Evolutionary conservation across 1,139 yeast genomes (phyloP), one percentile per base, ranked within the genome.

Genomic region (Scheffersomyces segobiensis): DNA sequence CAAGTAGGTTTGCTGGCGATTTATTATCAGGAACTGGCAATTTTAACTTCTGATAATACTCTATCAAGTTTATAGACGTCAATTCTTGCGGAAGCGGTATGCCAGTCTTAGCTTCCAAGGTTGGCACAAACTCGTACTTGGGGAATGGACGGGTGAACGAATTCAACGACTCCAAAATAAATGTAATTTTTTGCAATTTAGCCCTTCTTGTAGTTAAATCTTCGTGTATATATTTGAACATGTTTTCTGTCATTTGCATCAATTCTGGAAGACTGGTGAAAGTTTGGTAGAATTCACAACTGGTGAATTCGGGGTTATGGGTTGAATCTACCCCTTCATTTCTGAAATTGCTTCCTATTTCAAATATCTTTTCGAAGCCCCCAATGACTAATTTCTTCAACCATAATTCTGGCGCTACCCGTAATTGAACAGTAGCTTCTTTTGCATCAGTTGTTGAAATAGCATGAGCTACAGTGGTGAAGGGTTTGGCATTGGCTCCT

Each of bases 361-460:
- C 99, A 73, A 86, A 95, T 5, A 95, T 87, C 64, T 83, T 85
- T 62, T 93, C 97, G 67, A 93, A 86, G 2, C 99, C 99, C 4
- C 91, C 81, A 51, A 93, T 86, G 1, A 93, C 84, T 58, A 95
- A 73, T 65, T 90, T 83, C 71, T 95, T 95, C 59, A 95, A 80
- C 97, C 97, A 95, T 51, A 95, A 75, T 69, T 95, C 99, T 0
- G 99, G 98, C 0, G 99, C 98, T 3, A 95, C 95, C 53, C 99
- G 77, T 57, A 95, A 74, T 60, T 85, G 87, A 10, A 93, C 72
- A 12, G 76, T 76, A 3, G 63, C 67, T 2, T 66, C 63, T 18
- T 71, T 68, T 1, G 69, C 66, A 0, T 66, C 62, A 2, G 63
- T 64, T 20, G 71, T 71, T 42, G 79, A 78, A 49, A 87, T 65